Conservation (phyloP, 1,284 basidiomycete genomes). For the Phylloporus sp. region DNA sequence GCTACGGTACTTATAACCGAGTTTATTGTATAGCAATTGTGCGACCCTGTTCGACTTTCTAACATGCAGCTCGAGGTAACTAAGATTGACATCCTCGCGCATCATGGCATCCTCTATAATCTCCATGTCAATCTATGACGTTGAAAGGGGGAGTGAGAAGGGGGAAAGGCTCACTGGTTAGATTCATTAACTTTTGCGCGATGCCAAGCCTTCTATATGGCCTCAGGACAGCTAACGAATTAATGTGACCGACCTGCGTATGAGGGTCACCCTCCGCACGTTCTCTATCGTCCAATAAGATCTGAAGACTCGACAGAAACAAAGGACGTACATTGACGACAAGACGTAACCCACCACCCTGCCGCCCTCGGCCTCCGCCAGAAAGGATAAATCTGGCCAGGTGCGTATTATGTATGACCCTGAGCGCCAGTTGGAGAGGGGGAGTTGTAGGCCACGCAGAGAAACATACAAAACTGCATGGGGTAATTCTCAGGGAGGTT, state of each 20-base stretch:
- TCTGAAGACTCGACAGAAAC: constrained; percentile 3
- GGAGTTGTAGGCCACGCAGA: background rate
- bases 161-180: constrained; percentile 69
- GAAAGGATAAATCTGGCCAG: constrained; percentile 95
- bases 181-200: constrained; percentile 88
- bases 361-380: constrained; percentile 90
- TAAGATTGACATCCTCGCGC: constrained; percentile 74
- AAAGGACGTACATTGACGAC: constrained; percentile 83
- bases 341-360: constrained; percentile 94
- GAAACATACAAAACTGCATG: constrained; percentile 83
- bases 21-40: constrained; percentile 82
- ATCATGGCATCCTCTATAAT: constrained; percentile 84
- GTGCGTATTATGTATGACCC: constrained; percentile 90
- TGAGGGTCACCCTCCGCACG: constrained; percentile 21
- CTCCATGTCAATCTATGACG: constrained; percentile 11
- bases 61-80: constrained; percentile 85
- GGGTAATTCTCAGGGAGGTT: constrained; percentile 90
- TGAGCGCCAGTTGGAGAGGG: constrained; percentile 43
- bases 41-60: constrained; percentile 89
- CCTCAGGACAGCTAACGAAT: constrained; percentile 88
- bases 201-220: constrained; percentile 86
- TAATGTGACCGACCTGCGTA: constrained; percentile 74
- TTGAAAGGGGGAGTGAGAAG: constrained; percentile 12
- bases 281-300: constrained; percentile 30
- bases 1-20: constrained; percentile 81